phyloP scores from a whole-genome alignment of 2,329 filamentous ascomycete genomes.

The Xylariaceae sp. region DNA sequence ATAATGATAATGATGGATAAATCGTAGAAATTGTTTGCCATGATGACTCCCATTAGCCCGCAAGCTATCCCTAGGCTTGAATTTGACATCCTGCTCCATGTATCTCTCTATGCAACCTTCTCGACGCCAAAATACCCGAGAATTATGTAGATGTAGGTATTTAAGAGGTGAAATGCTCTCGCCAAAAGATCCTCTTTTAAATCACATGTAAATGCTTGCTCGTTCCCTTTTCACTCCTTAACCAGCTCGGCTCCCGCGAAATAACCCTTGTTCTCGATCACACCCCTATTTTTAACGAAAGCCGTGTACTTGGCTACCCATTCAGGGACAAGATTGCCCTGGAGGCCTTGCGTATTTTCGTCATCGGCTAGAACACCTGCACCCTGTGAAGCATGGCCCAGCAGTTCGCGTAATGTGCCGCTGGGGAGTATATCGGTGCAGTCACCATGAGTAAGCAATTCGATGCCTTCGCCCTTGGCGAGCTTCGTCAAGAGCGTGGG shows the following conservation, averaged over 20 bases:
- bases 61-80: background rate
- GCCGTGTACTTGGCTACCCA: slow-evolving; percentile 99
- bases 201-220: background rate
- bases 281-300: slow-evolving; percentile 85
- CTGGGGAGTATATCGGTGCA: slow-evolving; percentile 84
- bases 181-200: background rate
- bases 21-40: slow-evolving; percentile 10
- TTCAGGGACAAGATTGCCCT: slow-evolving; percentile 75
- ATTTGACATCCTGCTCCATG: slow-evolving; percentile 6
- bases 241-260: slow-evolving; percentile 77
- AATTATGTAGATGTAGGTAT: slow-evolving; percentile 6
- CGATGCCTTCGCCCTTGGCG: slow-evolving; percentile 77
- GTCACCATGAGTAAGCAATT: slow-evolving; percentile 89
- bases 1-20: slow-evolving; percentile 3
- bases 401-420: slow-evolving; percentile 76
- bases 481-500: slow-evolving; percentile 79
- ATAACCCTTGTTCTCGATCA: slow-evolving; percentile 98
- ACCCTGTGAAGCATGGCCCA: slow-evolving; percentile 66
- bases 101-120: slow-evolving; percentile 16
- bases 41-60: background rate
- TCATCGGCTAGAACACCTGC: slow-evolving; percentile 67
- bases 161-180: background rate
- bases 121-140: slow-evolving; percentile 7
- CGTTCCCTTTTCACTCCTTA: slow-evolving; percentile 25
- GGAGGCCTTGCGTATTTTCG: slow-evolving; percentile 53